Evolutionary conservation across 1,284 basidiomycete species (phyloP), one percentile per base, ranked within the genome.

Genomic region (Irpex sp.): DNA sequence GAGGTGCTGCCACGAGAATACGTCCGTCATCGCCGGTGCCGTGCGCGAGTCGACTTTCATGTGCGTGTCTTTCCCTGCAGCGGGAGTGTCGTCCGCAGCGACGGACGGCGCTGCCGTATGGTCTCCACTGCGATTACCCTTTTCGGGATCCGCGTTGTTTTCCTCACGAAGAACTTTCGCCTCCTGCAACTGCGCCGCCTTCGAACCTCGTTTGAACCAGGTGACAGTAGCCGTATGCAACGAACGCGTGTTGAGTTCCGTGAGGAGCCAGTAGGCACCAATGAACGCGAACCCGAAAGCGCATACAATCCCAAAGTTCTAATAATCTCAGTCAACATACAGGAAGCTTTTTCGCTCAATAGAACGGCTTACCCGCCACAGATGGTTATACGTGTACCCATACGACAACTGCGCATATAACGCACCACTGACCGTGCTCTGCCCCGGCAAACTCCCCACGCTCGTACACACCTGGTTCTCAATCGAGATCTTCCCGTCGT

Each of bases 1-100:
- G 51, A 91, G 66, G 65, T 86, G 77, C 54, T 84, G 78, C 87
- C 88, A 91, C 0, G 88, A 82, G 71, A 91, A 90, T 13, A 83
- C 76, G 65, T 84, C 78, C 58, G 71, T 69, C 58, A 75, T 75
- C 59, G 59, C 66, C 6, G 71, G 70, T 26, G 71, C 68, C 4
- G 55, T 53, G 15, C 21, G 57, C n/a, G 19, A 37, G 8, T 65
- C 56, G 6, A 46, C 57, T 26, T 46, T 54, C 61, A 55, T 59
- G 8, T 15, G 9, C 21, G 61, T 21, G 43, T 61, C 31, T n/a
- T 61, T 49, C 31, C 31, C 31, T 33, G 31, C 31, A 0, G 31
- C 31, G 0, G 13, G 62, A n/a, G 7, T 47, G 50, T 8, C n/a
- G 36, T 51, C 19, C 8, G 49, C 21, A 51, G 13, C 8, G 49